phyloP scores from a whole-genome alignment of 73 alveolate genomes.

The Durusdinium trenchii region DNA sequence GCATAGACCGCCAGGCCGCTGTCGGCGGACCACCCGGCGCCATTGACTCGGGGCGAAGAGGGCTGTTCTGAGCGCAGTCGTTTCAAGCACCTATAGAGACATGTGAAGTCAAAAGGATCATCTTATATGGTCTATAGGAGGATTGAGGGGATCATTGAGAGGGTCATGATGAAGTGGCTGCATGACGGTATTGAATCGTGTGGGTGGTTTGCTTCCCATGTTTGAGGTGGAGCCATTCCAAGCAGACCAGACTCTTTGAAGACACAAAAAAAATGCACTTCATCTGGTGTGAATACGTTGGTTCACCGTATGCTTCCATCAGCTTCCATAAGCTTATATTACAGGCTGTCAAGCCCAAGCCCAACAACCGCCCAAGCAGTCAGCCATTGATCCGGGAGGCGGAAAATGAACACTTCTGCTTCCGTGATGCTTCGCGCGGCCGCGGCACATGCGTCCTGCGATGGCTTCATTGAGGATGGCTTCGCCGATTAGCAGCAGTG shows the following conservation, averaged over 20 bases:
- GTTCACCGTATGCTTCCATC: too few relatives aligned
- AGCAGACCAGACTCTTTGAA: background rate
- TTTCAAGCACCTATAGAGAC: background rate
- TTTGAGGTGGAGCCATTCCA: too few relatives aligned
- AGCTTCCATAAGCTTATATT: too few relatives aligned
- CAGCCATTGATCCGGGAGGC: background rate
- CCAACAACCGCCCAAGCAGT: background rate
- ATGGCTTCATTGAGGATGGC: too few relatives aligned
- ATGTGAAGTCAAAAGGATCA: too few relatives aligned
- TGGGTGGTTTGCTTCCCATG: too few relatives aligned
- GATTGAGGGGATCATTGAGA: too few relatives aligned
- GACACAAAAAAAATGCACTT: background rate
- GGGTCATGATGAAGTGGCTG: too few relatives aligned
- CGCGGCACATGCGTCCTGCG: slow-evolving; percentile 1
- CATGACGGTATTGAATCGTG: too few relatives aligned
- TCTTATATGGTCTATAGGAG: too few relatives aligned
- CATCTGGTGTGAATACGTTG: too few relatives aligned
- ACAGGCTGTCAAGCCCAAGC: background rate
- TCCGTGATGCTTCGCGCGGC: slow-evolving; percentile 10
- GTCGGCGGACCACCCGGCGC: slow-evolving; percentile 86
- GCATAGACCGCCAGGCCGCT: slow-evolving; percentile 84
- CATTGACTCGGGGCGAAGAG: slow-evolving; percentile 32
- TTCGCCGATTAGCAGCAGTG: background rate
- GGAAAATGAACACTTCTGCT: background rate
- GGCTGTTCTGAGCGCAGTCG: background rate